Conservation (phyloP, 441 rosid genomes). For the Populus hybrid region DNA sequence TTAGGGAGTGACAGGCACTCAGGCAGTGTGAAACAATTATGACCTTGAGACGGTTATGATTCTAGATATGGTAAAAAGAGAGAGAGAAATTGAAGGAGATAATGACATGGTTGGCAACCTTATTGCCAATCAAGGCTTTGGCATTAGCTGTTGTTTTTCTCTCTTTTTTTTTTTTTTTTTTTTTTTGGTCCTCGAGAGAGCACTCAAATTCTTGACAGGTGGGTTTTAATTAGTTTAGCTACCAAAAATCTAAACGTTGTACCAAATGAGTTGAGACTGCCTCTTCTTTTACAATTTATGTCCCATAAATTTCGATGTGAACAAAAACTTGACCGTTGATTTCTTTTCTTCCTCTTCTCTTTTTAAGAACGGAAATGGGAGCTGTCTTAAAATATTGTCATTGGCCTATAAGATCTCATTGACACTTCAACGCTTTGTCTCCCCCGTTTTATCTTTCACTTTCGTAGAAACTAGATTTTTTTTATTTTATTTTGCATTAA, state of each 20-base stretch:
- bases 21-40: slow-evolving; percentile 20
- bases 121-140: too few relatives aligned
- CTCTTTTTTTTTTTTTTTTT: too few relatives aligned
- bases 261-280: background rate
- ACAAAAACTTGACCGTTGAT: background rate
- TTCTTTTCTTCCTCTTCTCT: background rate
- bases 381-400: too few relatives aligned
- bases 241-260: background rate
- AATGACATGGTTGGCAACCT: background rate
- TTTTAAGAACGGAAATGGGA: background rate
- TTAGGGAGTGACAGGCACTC: slow-evolving; percentile 20
- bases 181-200: background rate
- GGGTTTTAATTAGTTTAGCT: background rate
- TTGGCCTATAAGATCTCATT: too few relatives aligned
- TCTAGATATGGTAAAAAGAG: slow-evolving; percentile 26
- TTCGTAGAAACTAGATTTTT: too few relatives aligned
- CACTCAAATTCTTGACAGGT: background rate
- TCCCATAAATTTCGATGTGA: background rate
- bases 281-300: background rate
- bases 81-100: slow-evolving; percentile 8
- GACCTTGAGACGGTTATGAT: slow-evolving; percentile 27
- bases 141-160: too few relatives aligned
- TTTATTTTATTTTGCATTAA: too few relatives aligned
- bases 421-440: too few relatives aligned
- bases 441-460: too few relatives aligned